Evolutionary conservation across 1,284 basidiomycete genomes (phyloP).

Genomic region (Kalmanozyma brasiliensis): DNA sequence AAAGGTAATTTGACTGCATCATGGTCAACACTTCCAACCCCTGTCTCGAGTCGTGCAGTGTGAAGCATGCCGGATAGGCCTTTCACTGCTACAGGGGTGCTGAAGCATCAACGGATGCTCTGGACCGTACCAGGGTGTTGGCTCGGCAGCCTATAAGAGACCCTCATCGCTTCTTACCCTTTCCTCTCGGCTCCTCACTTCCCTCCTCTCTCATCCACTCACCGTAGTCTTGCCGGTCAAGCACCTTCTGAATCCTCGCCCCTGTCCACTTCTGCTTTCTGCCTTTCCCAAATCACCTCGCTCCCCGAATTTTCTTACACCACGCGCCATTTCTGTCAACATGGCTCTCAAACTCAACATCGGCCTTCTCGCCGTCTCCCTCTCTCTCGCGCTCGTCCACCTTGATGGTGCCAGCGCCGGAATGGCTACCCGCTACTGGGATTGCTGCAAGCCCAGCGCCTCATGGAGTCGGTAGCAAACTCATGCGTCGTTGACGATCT

Average conservation of each 20-base stretch:
- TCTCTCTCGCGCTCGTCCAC: constrained; percentile 26
- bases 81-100: too few species aligned
- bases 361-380: constrained; percentile 26
- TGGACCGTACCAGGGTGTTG: too few species aligned
- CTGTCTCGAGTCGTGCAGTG: too few species aligned
- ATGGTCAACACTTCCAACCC: too few species aligned
- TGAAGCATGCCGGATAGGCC: too few species aligned
- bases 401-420: constrained; percentile 32
- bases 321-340: neutral
- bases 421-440: constrained; percentile 38
- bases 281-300: neutral
- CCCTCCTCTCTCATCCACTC: neutral
- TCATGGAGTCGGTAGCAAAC: too few species aligned
- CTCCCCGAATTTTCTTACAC: neutral
- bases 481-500: too few species aligned
- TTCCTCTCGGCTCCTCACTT: neutral
- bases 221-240: constrained; percentile 12
- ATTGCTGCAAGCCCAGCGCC: constrained; percentile 24
- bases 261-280: neutral
- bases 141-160: too few species aligned
- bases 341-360: constrained; percentile 38
- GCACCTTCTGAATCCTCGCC: neutral
- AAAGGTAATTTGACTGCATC: too few species aligned
- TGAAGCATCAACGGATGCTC: too few species aligned
- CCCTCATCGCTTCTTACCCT: too few species aligned